These are phyloP conservation scores for Candolleomyces aberdarensis DNA, from an alignment of 768 basidiomycete genomes.

Conservation along the genomic window DNA sequence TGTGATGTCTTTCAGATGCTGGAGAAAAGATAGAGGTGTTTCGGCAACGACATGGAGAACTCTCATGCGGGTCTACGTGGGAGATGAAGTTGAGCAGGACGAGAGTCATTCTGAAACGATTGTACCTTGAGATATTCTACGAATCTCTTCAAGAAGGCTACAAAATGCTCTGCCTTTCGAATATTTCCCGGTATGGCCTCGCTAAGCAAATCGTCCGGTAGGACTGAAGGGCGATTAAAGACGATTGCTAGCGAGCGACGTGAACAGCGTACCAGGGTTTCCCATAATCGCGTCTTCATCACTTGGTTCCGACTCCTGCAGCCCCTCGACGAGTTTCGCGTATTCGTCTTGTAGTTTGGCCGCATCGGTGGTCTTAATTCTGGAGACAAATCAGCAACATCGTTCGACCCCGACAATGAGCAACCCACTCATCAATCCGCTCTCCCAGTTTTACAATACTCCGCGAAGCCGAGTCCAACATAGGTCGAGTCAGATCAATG, in stretches of 20 bases:
- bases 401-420: not conserved
- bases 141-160: conserved; percentile 96
- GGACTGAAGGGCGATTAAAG: conserved; percentile 35
- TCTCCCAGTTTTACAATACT: conserved; percentile 85
- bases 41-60: conserved; percentile 99
- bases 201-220: conserved; percentile 91
- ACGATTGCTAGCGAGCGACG: not conserved
- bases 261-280: conserved; percentile 67
- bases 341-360: conserved; percentile 96
- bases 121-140: conserved; percentile 96
- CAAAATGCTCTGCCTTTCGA: conserved; percentile 97
- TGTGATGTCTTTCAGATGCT: conserved; percentile 98
- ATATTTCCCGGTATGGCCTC: conserved; percentile 99
- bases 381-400: conserved; percentile 26
- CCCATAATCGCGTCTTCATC: conserved; percentile 85
- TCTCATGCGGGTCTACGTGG: conserved; percentile 87
- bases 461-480: conserved; percentile 91
- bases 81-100: not conserved
- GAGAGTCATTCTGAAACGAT: not conserved
- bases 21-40: conserved; percentile 93
- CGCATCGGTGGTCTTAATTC: conserved; percentile 93
- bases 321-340: conserved; percentile 88
- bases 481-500: conserved; percentile 94
- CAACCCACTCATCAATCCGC: conserved; percentile 88
- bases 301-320: conserved; percentile 66